Evolutionary conservation across 805 yeast genomes (phyloP), one percentile per base, ranked within the genome.

Genomic region (Priceomyces haplophilus): DNA sequence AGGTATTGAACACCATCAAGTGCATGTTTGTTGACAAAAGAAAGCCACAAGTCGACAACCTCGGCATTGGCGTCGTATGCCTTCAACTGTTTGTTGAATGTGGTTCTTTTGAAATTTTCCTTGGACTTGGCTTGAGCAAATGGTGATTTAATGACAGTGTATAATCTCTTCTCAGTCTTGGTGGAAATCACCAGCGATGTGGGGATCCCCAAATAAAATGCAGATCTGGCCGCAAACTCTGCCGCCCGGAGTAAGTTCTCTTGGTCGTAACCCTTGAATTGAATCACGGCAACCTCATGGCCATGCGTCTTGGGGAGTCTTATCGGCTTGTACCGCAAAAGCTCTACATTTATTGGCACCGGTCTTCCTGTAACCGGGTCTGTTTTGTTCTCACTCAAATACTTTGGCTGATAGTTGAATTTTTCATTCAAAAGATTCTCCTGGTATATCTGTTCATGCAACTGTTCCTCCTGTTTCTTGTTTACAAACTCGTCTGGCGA

Each of bases 61-160:
- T 88, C 96, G 1, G 90, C 83, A 45, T 85, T 82, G 13, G 96
- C 79, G 62, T 93, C 98, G 75, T 79, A 89, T 21, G 88, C 85
- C 51, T 74, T 76, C 50, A 93, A 72, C 46, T 78, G 62, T 48
- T 95, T 79, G 54, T 83, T 80, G 62, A 80, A 86, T 1, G 98
- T 93, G 38, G 79, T 75, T 69, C 98, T 82, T 69, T 87, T 86
- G 67, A 86, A 93, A 72, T 91, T 93, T 69, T 91, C 96, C 68
- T 93, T 93, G 7, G 93, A 77, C 62, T 89, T 90, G 40, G 97
- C 95, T 58, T 88, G 93, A 16, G 86, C 96, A 62, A 93, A 93
- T 1, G 97, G 97, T 3, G 96, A 82, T 61, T 83, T 79, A 56
- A 85, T 89, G 34, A 93, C 96, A 0, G 99, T 93, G 88, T 96